A percentile compares a stretch with the other conserved stretches of the same genome.
Conservation (phyloP, 495 filamentous ascomycete species). For the Podospora pseudoanserina region DNA sequence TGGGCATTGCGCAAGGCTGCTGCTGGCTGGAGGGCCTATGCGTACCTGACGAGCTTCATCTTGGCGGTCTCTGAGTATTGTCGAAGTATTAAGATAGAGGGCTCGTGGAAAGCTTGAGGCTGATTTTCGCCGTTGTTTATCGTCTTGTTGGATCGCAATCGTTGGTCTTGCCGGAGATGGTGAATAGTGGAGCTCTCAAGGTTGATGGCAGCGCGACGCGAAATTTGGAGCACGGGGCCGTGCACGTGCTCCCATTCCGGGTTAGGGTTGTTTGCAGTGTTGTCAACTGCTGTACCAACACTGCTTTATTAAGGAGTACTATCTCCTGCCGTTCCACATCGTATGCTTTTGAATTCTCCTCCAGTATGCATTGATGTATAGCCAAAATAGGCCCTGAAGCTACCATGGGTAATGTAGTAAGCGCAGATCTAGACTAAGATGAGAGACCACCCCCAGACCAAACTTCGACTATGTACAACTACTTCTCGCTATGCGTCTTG, state of each 20-base stretch:
- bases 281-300: too few species aligned
- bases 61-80: conserved; percentile 32
- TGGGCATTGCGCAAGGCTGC: conserved; percentile 3
- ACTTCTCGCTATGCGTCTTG: conserved; percentile 5
- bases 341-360: too few species aligned
- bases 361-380: neutral
- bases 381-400: neutral
- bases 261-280: neutral
- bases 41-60: conserved; percentile 98
- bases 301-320: too few species aligned
- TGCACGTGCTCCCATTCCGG: neutral
- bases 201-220: neutral
- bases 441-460: neutral
- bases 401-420: neutral
- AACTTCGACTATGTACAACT: neutral
- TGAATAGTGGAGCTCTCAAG: neutral
- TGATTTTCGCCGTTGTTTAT: neutral
- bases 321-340: too few species aligned
- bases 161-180: neutral
- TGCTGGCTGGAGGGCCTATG: neutral
- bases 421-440: too few species aligned
- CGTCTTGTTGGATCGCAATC: neutral
- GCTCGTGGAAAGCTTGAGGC: neutral
- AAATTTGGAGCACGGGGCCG: neutral
- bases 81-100: too few species aligned